Percentiles rank a stretch among this genome's conserved stretches.
phyloP scores from a whole-genome alignment of 2,329 filamentous ascomycete genomes.

The Fusarium sp. region DNA sequence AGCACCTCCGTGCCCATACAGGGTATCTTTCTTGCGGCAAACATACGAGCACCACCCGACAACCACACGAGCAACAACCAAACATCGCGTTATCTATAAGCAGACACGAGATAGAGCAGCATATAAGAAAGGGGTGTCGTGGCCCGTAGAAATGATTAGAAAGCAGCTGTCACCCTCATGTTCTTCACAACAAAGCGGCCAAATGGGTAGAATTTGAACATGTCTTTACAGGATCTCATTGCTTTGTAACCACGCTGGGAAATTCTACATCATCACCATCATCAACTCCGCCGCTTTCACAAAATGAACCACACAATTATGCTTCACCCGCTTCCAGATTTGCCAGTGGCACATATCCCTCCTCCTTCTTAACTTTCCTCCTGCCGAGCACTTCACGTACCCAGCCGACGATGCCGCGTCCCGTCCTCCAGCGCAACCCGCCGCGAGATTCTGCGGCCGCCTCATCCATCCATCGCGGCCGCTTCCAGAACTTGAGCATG shows the following conservation, averaged over 20 bases:
- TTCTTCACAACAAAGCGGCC: not conserved
- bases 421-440: constrained; percentile 59
- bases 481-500: constrained; percentile 87
- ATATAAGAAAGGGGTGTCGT: constrained; percentile 5
- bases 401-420: constrained; percentile 61
- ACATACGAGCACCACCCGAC: constrained; percentile 44
- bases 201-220: constrained; percentile 3
- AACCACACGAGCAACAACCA: constrained; percentile 25
- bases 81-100: constrained; percentile 22
- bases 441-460: constrained; percentile 73
- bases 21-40: constrained; percentile 16
- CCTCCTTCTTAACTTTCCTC: constrained; percentile 61
- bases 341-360: constrained; percentile 73
- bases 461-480: constrained; percentile 90
- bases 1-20: not conserved
- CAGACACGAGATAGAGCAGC: constrained; percentile 13
- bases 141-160: not conserved
- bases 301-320: constrained; percentile 15
- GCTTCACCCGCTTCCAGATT: constrained; percentile 61
- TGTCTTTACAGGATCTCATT: constrained; percentile 31
- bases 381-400: constrained; percentile 58
- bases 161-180: not conserved
- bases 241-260: constrained; percentile 15
- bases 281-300: constrained; percentile 30
- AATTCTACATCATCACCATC: constrained; percentile 15